These are phyloP conservation scores for Flaveria bidentis DNA, from an alignment of 129 eudicot species.

Conservation along the genomic window DNA sequence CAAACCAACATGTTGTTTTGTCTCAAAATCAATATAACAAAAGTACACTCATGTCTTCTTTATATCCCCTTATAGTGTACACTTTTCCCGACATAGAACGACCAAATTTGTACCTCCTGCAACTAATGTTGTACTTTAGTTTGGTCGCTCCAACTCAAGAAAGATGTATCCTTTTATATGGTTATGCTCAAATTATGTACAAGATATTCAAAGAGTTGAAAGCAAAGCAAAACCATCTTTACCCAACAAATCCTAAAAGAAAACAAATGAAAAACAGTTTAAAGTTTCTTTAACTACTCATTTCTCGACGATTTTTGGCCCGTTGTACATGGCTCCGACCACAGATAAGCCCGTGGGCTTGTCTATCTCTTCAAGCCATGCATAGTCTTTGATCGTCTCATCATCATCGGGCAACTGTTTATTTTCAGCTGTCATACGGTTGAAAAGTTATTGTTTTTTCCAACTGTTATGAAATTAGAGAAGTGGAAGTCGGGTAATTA, in stretches of 20 bases:
- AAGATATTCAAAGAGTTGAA: slow-evolving; percentile 20
- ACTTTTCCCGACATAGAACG: slow-evolving; percentile 15
- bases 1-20: slow-evolving; percentile 26
- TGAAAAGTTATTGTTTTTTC: not conserved
- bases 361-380: slow-evolving; percentile 80
- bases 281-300: slow-evolving; percentile 20
- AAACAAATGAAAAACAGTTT: slow-evolving; percentile 2
- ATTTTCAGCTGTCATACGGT: slow-evolving; percentile 44
- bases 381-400: slow-evolving; percentile 47
- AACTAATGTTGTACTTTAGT: slow-evolving; percentile 2
- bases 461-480: not conserved
- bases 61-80: slow-evolving; percentile 24
- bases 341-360: slow-evolving; percentile 51
- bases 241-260: slow-evolving; percentile 19
- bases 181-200: slow-evolving; percentile 40
- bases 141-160: slow-evolving; percentile 24
- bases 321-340: slow-evolving; percentile 56
- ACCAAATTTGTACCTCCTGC: slow-evolving; percentile 24
- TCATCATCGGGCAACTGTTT: slow-evolving; percentile 45
- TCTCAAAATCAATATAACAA: slow-evolving; percentile 17
- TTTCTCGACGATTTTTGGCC: slow-evolving; percentile 57
- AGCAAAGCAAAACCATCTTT: slow-evolving; percentile 20
- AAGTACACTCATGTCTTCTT: slow-evolving; percentile 24
- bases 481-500: not conserved
- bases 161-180: slow-evolving; percentile 30